Conservation (phyloP, 2,329 filamentous ascomycete genomes). For the Grosmannia huntii region DNA sequence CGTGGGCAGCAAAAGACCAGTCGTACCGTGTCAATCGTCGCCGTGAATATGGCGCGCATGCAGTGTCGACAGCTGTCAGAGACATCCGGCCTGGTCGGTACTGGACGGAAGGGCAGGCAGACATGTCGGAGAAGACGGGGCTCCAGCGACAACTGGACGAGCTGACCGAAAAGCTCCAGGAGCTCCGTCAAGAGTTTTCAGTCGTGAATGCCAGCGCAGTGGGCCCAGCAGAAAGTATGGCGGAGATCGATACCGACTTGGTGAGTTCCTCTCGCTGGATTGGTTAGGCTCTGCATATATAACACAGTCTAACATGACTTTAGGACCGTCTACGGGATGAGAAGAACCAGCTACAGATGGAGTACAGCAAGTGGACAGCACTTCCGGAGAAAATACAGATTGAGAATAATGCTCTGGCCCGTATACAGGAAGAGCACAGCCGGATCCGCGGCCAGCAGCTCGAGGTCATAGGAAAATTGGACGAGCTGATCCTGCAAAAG, state of each 20-base stretch:
- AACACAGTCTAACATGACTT: neutral
- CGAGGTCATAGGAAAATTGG: constrained; percentile 26
- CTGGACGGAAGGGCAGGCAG: constrained; percentile 70
- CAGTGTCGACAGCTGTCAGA: constrained; percentile 55
- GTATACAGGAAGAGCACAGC: constrained; percentile 18
- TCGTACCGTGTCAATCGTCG: constrained; percentile 56
- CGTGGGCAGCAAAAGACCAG: constrained; percentile 57
- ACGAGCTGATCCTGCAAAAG: constrained; percentile 42
- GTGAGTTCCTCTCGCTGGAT: constrained; percentile 20
- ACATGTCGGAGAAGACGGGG: constrained; percentile 49
- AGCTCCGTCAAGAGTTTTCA: constrained; percentile 21
- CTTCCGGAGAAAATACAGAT: constrained; percentile 54
- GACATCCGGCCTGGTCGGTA: constrained; percentile 46
- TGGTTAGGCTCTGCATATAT: neutral
- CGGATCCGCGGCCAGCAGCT: constrained; percentile 20
- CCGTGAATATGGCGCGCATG: constrained; percentile 65
- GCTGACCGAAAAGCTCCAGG: constrained; percentile 21
- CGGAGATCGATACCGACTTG: constrained; percentile 31
- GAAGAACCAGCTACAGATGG: constrained; percentile 56
- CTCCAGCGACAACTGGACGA: constrained; percentile 41
- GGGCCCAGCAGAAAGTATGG: constrained; percentile 22
- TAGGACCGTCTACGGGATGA: constrained; percentile 41
- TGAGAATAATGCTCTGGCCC: constrained; percentile 22
- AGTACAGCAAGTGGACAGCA: constrained; percentile 49
- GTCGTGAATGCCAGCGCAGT: constrained; percentile 25